Evolutionary conservation across 2,329 filamentous ascomycete genomes (phyloP), one percentile per base, ranked within the genome.

Genomic region (Fusarium pilosicola): DNA sequence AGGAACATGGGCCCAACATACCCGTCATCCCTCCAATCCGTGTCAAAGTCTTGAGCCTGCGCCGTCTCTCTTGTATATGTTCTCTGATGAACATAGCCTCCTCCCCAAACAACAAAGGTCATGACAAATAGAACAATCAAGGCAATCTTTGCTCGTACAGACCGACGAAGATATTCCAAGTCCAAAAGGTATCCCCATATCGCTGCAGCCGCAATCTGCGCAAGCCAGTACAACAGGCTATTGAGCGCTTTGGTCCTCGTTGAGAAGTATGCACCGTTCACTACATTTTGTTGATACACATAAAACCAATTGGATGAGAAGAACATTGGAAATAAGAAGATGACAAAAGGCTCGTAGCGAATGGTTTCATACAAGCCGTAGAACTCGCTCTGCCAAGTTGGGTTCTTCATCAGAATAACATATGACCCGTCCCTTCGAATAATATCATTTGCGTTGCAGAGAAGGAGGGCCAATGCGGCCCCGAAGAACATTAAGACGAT

Each of bases 341-440:
- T 73, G 71, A 95, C 92, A 78, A 77, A 95, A 3, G 90, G 90
- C 74, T 96, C 92, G 22, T 86, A 86, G 55, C 84, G 83, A 60
- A 97, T 83, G 0, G 93, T 94, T 80, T 96, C 88, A 80, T 87
- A 92, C 4, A 97, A 88, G 55, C 95, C 95, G 13, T 88, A 72
- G 63, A 97, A 82, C 83, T 97, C 95, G 6, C 93, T 91, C 78
- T 90, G 89, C 93, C 93, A 97, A 46, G 93, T 93, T 4, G 95
- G 95, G 81, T 97, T 93, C 85, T 96, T 96, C 93, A 96, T 97
- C 70, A 95, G 83, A 71, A 97, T 94, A 78, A 97, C 90, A 69
- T 90, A 88, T 68, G 92, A 92, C 64, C 94, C 94, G 79, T 97
- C 94, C 44, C 88, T 86, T 69, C 95, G 93, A 71, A 93, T 85